Conservation (phyloP, 208 protist genomes). For the Trypanosoma rangeli region DNA sequence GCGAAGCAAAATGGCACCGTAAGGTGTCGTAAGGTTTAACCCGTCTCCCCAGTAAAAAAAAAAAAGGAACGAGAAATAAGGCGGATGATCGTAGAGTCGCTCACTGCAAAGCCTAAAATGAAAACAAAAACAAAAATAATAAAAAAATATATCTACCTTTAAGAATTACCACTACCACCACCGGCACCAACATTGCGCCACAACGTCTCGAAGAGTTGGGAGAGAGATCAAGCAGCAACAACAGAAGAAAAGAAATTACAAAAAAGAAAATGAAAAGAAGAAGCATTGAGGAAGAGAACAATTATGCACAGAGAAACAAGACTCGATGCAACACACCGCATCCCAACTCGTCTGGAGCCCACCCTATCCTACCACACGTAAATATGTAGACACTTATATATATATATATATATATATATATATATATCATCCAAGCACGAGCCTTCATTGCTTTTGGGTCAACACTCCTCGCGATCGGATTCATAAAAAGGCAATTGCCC, state of each 20-base stretch:
- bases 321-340: neutral
- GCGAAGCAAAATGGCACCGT: slow-evolving; percentile 6
- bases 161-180: neutral
- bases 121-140: neutral
- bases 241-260: neutral
- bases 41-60: neutral
- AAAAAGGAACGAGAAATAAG: slow-evolving; percentile 3
- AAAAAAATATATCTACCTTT: neutral
- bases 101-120: neutral
- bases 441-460: neutral
- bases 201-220: neutral
- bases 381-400: neutral
- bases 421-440: neutral
- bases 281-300: slow-evolving; percentile 7
- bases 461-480: neutral
- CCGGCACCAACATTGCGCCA: neutral
- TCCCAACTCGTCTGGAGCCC: neutral
- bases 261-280: slow-evolving; percentile 23
- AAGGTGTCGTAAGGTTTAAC: neutral
- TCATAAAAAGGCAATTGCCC: slow-evolving; percentile 2
- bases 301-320: neutral
- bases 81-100: neutral
- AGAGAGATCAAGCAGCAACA: neutral
- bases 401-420: slow-evolving; percentile 19
- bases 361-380: neutral